Percentiles rank a stretch among this genome's conserved stretches.
These are phyloP conservation scores for Jamesozyma piceae DNA, from an alignment of 805 yeast genomes.

Conservation along the genomic window DNA sequence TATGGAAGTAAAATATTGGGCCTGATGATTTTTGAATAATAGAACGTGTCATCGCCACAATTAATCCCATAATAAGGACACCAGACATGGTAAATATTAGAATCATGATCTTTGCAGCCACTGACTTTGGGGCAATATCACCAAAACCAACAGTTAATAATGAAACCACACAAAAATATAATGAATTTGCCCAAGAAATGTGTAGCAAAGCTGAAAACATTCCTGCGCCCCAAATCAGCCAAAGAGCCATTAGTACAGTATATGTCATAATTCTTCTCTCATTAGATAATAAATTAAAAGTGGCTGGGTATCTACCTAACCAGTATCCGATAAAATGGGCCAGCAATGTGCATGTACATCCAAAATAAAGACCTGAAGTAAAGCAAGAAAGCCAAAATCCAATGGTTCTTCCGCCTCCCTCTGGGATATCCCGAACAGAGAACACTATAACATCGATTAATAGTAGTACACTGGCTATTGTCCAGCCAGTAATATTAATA, in stretches of 20 bases:
- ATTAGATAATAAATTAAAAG: constrained; percentile 52
- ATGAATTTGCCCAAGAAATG: constrained; percentile 51
- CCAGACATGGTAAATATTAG: constrained; percentile 63
- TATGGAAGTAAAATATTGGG: constrained; percentile 59
- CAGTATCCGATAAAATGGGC: constrained; percentile 57
- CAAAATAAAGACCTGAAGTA: constrained; percentile 52
- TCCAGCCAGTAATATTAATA: constrained; percentile 57
- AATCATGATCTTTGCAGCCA: constrained; percentile 47
- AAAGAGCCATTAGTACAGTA: constrained; percentile 51
- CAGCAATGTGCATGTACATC: constrained; percentile 43
- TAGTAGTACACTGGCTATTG: constrained; percentile 46
- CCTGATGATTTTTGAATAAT: constrained; percentile 53
- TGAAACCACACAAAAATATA: constrained; percentile 67
- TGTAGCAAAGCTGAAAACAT: constrained; percentile 40
- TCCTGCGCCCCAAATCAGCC: constrained; percentile 68
- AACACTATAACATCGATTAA: constrained; percentile 33
- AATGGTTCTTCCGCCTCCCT: constrained; percentile 32
- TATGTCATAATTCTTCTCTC: constrained; percentile 71
- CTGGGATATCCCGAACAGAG: constrained; percentile 15
- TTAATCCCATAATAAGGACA: constrained; percentile 61
- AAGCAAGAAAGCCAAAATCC: constrained; percentile 76
- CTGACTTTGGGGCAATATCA: constrained; percentile 48
- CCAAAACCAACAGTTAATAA: constrained; percentile 76
- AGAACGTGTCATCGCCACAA: constrained; percentile 58
- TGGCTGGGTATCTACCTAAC: constrained; percentile 53